Percentiles rank a stretch among this genome's conserved stretches.
Evolutionary conservation across 148 eudicot species (phyloP).

Genomic region (Vaccinium darrowii): DNA sequence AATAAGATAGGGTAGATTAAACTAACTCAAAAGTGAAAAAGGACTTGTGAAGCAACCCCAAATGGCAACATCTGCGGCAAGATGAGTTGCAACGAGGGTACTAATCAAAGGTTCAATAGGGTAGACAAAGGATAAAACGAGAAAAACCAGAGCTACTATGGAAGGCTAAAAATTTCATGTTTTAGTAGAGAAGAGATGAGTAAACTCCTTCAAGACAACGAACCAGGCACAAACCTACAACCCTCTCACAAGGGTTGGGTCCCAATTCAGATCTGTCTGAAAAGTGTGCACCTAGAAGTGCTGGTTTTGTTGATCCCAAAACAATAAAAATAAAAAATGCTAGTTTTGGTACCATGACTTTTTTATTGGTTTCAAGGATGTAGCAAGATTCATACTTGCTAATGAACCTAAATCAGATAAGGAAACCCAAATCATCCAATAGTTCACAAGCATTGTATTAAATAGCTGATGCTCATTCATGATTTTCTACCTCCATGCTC

Average conservation of each 20-base stretch:
- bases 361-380: neutral
- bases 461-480: neutral
- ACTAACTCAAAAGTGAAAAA: neutral
- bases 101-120: neutral
- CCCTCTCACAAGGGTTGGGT: neutral
- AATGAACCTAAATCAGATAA: neutral
- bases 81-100: neutral
- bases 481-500: conserved; percentile 55
- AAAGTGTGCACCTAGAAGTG: neutral
- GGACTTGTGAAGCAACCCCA: neutral
- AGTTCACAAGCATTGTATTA: neutral
- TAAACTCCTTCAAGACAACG: neutral
- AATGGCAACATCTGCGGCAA: neutral
- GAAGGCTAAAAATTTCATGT: neutral
- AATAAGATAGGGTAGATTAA: neutral
- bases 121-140: neutral
- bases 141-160: neutral
- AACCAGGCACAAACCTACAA: neutral
- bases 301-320: neutral
- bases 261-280: neutral
- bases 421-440: neutral
- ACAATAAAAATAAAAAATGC: neutral
- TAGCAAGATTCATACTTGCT: neutral
- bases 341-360: neutral
- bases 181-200: neutral